These are phyloP conservation scores for Phytophthora hybrid DNA, from an alignment of 352 stramenopile genomes.

Conservation along the genomic window DNA sequence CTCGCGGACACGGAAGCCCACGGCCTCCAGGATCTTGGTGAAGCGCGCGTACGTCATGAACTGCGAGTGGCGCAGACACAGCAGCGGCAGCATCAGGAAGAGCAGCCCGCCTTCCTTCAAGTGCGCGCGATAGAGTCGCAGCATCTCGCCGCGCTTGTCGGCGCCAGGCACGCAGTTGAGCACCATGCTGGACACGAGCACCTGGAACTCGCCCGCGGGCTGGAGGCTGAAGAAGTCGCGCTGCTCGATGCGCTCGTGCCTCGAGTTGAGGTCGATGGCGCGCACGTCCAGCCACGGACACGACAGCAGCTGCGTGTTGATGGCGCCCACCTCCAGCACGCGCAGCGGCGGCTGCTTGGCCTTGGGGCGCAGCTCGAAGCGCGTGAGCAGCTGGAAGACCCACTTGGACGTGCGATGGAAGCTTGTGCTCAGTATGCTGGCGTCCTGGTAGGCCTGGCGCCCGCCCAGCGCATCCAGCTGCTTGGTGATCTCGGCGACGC, in stretches of 20 bases:
- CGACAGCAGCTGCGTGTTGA: conserved; percentile 97
- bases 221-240: conserved; percentile 92
- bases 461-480: conserved; percentile 90
- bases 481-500: conserved; percentile 67
- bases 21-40: conserved; percentile 65
- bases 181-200: conserved; percentile 96
- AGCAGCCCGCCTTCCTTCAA: conserved; percentile 59
- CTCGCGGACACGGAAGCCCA: conserved; percentile 73
- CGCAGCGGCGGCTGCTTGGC: conserved; percentile 69
- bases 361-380: conserved; percentile 72
- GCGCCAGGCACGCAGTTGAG: conserved; percentile 97
- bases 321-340: conserved; percentile 92
- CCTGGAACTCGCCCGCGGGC: conserved; percentile 81
- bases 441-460: conserved; percentile 94
- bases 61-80: conserved; percentile 79
- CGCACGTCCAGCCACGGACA: conserved; percentile 93
- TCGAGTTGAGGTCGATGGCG: conserved; percentile 96
- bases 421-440: conserved; percentile 94
- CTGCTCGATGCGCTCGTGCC: conserved; percentile 91
- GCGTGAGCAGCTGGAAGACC: conserved; percentile 92
- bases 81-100: conserved; percentile 82
- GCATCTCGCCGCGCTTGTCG: conserved; percentile 79
- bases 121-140: conserved; percentile 70
- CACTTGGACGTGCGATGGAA: conserved; percentile 97
- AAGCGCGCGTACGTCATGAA: conserved; percentile 83